These are phyloP conservation scores for Botrytis pseudocinerea DNA, from an alignment of 2,329 filamentous ascomycete genomes.

Conservation along the genomic window DNA sequence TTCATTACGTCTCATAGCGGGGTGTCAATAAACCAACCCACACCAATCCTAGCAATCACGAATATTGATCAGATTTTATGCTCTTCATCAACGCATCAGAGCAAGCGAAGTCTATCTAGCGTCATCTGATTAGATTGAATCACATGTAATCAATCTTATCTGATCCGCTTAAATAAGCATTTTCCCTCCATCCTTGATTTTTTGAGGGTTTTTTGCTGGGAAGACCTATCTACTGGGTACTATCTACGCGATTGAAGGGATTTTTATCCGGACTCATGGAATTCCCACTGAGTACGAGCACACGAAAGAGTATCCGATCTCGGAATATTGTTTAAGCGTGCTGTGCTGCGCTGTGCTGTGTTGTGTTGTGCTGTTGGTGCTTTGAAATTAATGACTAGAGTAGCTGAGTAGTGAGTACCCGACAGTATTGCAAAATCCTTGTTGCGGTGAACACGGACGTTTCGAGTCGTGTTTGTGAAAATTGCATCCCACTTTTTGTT, in stretches of 20 bases:
- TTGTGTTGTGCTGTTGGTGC: not conserved
- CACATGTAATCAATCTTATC: constrained; percentile 16
- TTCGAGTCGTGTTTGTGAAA: not conserved
- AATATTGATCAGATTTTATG: not conserved
- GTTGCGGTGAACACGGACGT: not conserved
- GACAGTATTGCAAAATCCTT: not conserved
- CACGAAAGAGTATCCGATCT: not conserved
- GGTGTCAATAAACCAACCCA: not conserved
- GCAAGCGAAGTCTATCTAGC: constrained; percentile 10
- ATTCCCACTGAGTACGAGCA: not conserved
- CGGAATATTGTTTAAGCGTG: not conserved
- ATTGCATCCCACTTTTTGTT: constrained; percentile 15
- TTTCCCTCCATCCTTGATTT: constrained; percentile 5
- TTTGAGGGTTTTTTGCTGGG: not conserved
- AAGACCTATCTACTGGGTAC: not conserved
- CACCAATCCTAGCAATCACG: not conserved
- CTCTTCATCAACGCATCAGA: not conserved
- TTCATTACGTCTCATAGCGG: constrained; percentile 7
- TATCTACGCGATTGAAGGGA: not conserved
- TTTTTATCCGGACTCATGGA: not conserved
- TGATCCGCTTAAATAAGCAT: constrained; percentile 12
- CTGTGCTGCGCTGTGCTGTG: not conserved
- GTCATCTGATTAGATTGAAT: constrained; percentile 20
- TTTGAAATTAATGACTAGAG: not conserved
- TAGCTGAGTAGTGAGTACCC: not conserved